Conservation (phyloP, 2,329 filamentous ascomycete genomes). For the Coniochaeta prunicola region DNA sequence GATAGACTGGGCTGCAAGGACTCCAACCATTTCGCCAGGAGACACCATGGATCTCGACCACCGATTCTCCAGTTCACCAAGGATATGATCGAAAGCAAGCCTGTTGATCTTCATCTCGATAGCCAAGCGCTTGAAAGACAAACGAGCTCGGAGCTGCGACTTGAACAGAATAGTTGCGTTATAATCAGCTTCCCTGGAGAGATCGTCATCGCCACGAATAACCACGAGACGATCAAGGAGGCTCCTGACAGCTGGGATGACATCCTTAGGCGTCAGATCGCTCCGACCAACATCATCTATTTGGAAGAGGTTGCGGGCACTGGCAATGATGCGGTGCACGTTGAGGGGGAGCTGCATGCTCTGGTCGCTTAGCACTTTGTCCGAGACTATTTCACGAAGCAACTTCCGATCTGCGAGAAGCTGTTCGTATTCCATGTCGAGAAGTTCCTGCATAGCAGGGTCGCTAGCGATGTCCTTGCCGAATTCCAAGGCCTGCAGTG, state of each 20-base stretch:
- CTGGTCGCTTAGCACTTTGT: slow-evolving; percentile 65
- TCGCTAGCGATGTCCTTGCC: slow-evolving; percentile 83
- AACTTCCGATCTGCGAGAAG: slow-evolving; percentile 67
- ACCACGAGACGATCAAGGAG: slow-evolving; percentile 73
- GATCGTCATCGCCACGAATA: slow-evolving; percentile 74
- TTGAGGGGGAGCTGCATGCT: slow-evolving; percentile 91
- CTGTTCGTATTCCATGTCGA: slow-evolving; percentile 83
- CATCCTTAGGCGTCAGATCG: slow-evolving; percentile 81
- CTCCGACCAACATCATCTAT: slow-evolving; percentile 81
- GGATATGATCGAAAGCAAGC: slow-evolving; percentile 83
- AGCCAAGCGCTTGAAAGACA: slow-evolving; percentile 90
- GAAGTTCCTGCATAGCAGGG: slow-evolving; percentile 73
- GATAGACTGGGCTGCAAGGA: slow-evolving; percentile 94
- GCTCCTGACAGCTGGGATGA: slow-evolving; percentile 70
- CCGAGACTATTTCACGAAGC: slow-evolving; percentile 60
- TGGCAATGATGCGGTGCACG: slow-evolving; percentile 82
- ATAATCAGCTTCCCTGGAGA: slow-evolving; percentile 79
- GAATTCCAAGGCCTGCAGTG: slow-evolving; percentile 74
- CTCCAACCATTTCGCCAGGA: slow-evolving; percentile 98
- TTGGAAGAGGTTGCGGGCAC: slow-evolving; percentile 82
- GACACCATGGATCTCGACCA: slow-evolving; percentile 82
- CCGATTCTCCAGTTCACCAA: slow-evolving; percentile 83
- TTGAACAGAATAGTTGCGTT: slow-evolving; percentile 92
- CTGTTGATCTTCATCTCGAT: slow-evolving; percentile 80
- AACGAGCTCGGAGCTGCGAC: slow-evolving; percentile 76